These are phyloP conservation scores for Herpotrichia juniperi DNA, from an alignment of 2,329 filamentous ascomycete species.

Conservation along the genomic window DNA sequence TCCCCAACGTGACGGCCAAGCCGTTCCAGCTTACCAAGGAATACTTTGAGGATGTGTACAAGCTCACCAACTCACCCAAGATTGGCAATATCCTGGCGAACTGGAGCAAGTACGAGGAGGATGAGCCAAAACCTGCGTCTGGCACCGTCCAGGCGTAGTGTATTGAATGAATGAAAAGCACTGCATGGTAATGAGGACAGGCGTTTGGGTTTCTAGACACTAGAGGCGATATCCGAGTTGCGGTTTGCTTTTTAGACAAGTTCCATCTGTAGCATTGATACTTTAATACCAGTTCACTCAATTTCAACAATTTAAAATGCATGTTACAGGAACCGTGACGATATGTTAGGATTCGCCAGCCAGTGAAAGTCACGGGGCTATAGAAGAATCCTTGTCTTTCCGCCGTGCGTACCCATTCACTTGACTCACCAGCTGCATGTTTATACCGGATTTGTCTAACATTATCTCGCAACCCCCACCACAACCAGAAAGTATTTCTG, in stretches of 20 bases:
- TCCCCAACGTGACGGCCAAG: constrained; percentile 95
- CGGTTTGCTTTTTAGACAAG: background rate
- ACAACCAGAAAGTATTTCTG: too few relatives aligned
- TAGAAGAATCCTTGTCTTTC: too few relatives aligned
- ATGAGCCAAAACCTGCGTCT: constrained; percentile 33
- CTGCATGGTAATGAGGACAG: background rate
- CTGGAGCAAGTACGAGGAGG: constrained; percentile 60
- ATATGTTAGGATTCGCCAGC: too few relatives aligned
- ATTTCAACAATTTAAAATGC: too few relatives aligned
- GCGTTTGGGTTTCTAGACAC: background rate
- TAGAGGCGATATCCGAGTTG: constrained; percentile 4
- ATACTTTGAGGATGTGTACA: constrained; percentile 99
- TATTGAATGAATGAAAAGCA: background rate
- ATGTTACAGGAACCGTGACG: too few relatives aligned
- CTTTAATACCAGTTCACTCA: background rate
- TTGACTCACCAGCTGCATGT: too few relatives aligned
- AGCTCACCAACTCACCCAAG: constrained; percentile 80
- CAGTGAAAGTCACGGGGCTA: too few relatives aligned
- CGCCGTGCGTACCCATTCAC: too few relatives aligned
- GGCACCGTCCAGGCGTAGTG: constrained; percentile 4
- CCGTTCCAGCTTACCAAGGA: constrained; percentile 97
- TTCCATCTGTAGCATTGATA: constrained; percentile 1
- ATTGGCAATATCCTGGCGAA: constrained; percentile 85
- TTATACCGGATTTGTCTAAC: too few relatives aligned
- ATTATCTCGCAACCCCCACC: too few relatives aligned